Evolutionary conservation across 202 grass and related monocot genomes (phyloP), one percentile per base, ranked within the genome.

Genomic region (Panicum virgatum): DNA sequence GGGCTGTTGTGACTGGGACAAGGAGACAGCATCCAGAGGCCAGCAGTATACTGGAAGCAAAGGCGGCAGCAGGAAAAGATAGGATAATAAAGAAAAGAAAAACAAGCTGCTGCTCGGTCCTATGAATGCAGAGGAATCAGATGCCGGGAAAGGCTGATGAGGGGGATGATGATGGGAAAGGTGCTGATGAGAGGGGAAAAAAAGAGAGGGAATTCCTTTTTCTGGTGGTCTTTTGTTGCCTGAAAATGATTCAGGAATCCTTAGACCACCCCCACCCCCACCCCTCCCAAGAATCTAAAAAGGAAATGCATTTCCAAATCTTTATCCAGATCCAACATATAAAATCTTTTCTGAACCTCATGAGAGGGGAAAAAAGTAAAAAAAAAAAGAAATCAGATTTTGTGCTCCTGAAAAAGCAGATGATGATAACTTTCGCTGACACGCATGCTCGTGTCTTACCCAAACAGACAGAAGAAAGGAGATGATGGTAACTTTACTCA

Each of bases 11-110:
- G 77, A 58, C 47, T 73, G 58, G 20, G 78, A 86, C 65, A 86
- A 67, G 73, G 42, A 66, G 87, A 86, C 79, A 77, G 66, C 73
- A 74, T 74, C 79, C 79, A 82, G 66, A 73, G 73, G 73, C 27
- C 30, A 78, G 65, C 45, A 78, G 57, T 75, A 72, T 56, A 66
- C 59, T 89, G 48, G 87, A 89, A 81, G 82, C 72, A 82, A 85
- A 74, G 32, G 39, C 65, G 6, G 38, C 38, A 67, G 36, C 65
- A 44, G 5, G 7, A 52, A 68, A 75, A 59, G 69, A 62, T 74
- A 52, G 59, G 88, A 73, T 82, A 72, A 58, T 62, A 30, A 72
- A 14, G 8, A 34, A 6, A 1, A 5, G 20, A 50, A 47, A 70
- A 47, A 11, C 43, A 50, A 30, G 43, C 25, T 46, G 57, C 66